Evolutionary conservation across 2,329 filamentous ascomycete species (phyloP).

Genomic region (Hymenoscyphus repandus): DNA sequence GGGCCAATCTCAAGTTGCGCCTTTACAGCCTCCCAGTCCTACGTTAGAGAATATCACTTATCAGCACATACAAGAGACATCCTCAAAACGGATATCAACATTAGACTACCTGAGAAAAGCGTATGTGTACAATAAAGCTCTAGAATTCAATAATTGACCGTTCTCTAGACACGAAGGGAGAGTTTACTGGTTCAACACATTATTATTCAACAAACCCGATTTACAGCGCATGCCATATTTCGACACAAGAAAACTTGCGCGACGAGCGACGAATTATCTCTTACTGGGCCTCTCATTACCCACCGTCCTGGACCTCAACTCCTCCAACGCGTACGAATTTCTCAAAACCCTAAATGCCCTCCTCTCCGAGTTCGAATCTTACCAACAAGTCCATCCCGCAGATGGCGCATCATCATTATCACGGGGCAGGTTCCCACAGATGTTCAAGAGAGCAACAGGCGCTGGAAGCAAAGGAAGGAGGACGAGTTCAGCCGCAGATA

Average conservation of each 20-base stretch:
- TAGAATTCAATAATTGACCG: background rate
- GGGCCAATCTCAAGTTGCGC: conserved; percentile 15
- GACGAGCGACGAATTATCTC: conserved; percentile 89
- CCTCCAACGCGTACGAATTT: conserved; percentile 75
- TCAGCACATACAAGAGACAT: conserved; percentile 73
- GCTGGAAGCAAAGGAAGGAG: conserved; percentile 51
- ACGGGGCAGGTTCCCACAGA: conserved; percentile 73
- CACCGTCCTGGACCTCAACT: conserved; percentile 81
- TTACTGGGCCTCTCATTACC: conserved; percentile 89
- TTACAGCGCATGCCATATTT: conserved; percentile 80
- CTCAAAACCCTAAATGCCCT: conserved; percentile 81
- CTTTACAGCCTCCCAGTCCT: conserved; percentile 27
- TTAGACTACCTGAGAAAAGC: conserved; percentile 89
- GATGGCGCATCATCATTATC: conserved; percentile 67
- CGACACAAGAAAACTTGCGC: conserved; percentile 74
- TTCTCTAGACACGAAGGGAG: conserved; percentile 75
- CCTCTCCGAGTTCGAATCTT: conserved; percentile 87
- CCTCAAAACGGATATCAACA: conserved; percentile 89
- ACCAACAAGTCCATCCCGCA: conserved; percentile 79
- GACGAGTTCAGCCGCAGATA: conserved; percentile 54
- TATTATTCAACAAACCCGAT: conserved; percentile 82
- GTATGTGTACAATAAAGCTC: conserved; percentile 45
- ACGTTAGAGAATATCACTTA: conserved; percentile 35
- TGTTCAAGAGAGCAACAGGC: conserved; percentile 63
- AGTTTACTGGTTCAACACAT: conserved; percentile 97